Conservation (phyloP, 768 basidiomycete species). For the Megacollybia marginata region DNA sequence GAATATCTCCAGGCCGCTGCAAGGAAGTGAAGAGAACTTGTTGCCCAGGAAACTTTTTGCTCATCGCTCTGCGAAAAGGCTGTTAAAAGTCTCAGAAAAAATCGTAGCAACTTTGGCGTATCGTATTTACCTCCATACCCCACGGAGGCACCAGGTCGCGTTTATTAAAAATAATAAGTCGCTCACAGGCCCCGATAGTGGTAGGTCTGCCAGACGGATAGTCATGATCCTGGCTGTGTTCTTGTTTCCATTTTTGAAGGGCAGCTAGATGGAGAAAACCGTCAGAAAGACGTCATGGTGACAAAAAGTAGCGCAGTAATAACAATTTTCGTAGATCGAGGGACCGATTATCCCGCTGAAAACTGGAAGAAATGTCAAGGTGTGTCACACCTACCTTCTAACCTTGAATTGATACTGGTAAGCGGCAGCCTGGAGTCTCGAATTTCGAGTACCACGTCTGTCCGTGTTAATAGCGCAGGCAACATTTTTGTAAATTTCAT, state of each 20-base stretch:
- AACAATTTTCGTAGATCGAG: neutral
- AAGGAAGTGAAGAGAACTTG: conserved; percentile 65
- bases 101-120: neutral
- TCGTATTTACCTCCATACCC: conserved; percentile 66
- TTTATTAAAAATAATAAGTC: conserved; percentile 89
- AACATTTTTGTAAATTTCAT: conserved; percentile 74
- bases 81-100: conserved; percentile 19
- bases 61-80: conserved; percentile 75
- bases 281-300: neutral
- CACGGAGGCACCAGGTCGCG: conserved; percentile 84
- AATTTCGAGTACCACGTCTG: conserved; percentile 90
- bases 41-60: conserved; percentile 62
- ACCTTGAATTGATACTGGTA: conserved; percentile 85
- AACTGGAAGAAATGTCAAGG: neutral
- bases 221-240: conserved; percentile 52
- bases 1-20: conserved; percentile 60
- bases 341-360: neutral
- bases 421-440: conserved; percentile 89
- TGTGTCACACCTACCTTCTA: conserved; percentile 59
- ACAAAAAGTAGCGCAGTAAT: neutral
- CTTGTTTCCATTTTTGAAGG: conserved; percentile 56
- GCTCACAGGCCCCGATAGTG: conserved; percentile 55
- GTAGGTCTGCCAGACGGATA: conserved; percentile 31
- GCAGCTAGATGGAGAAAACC: conserved; percentile 35
- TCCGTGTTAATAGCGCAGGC: conserved; percentile 68